phyloP scores from a whole-genome alignment of 345 rosid genomes.

The Salix exigua region DNA sequence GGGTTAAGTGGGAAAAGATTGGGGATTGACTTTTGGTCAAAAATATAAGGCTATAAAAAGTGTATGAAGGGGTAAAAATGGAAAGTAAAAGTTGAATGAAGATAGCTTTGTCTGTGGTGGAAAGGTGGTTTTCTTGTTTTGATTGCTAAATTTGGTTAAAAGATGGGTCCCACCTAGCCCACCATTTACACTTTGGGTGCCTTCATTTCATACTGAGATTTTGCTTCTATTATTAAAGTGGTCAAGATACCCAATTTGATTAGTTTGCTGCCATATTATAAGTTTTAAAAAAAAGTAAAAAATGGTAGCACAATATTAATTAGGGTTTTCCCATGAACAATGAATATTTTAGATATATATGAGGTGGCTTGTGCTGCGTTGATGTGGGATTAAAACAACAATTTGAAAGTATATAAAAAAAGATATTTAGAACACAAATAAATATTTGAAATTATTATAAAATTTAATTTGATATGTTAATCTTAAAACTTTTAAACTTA shows the following conservation, averaged over 20 bases:
- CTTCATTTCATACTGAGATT: constrained; percentile 12
- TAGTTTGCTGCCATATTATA: neutral
- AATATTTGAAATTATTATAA: no score
- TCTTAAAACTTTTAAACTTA: no score
- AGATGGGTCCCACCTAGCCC: constrained; percentile 23
- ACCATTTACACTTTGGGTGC: constrained; percentile 2
- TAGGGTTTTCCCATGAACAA: neutral
- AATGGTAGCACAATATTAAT: neutral
- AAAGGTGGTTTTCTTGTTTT: constrained; percentile 11
- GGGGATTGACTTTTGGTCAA: constrained; percentile 19
- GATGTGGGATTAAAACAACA: no score
- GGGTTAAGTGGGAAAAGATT: neutral
- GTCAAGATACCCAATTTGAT: neutral
- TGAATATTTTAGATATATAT: no score
- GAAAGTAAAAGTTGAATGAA: neutral
- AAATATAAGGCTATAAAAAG: no score
- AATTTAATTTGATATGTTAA: no score
- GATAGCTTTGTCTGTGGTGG: constrained; percentile 2
- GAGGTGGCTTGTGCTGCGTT: no score
- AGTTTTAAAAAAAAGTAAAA: no score
- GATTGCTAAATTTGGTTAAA: constrained; percentile 19
- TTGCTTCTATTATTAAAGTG: neutral
- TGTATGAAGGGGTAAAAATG: neutral
- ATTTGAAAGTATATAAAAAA: no score
- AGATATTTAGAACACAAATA: no score